Base-by-base conservation (phyloP, 2,329 filamentous ascomycete genomes). In the Geosmithia putterillii region DNA sequence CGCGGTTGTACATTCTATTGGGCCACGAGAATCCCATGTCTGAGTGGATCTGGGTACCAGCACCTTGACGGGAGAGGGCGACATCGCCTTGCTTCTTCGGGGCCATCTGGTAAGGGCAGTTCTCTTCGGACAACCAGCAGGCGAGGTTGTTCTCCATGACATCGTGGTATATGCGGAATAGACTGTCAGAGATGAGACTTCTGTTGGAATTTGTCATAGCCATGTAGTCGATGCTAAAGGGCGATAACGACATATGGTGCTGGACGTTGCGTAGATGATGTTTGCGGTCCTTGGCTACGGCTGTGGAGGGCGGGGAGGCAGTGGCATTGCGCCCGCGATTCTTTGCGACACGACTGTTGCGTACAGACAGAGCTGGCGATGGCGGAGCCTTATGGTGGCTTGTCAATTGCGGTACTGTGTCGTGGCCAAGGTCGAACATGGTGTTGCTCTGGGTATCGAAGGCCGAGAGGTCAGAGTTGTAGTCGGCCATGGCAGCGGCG, bases 71-170 rank as follows among this genome's bases (percentile, higher is more conserved):
- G 2, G 37, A 7, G 19, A 20, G 37, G 17, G 9, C 10, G 37
- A 18, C 19, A 14, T 15, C 19, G 37, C 9, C 19, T 7, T 21
- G 17, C 7, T 14, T 38, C 20, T 32, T 32, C 10, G 28, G 28
- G 28, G 10, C 18, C 18, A 42, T 38, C 39, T 43, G 19, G 22
- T 74, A 74, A 1, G 71, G 71, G 43, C 71, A 75, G 3, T 69
- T 74, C 40, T 64, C 60, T 46, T 74, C 71, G 0, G 69, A 71
- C 17, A 74, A 49, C 71, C 71, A 75, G 50, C 71, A 74, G 2
- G 69, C 67, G 7, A 74, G 54, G 12, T 66, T 69, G 49, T 72
- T 67, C 48, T 74, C 71, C 48, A 74, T 60, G 23, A 69, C 71
- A 47, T 74, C 70, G 48, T 74, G 71, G 50, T 74, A 75, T 28